These are phyloP conservation scores for Dendrobium officinale DNA, from an alignment of 106 monocot genomes.

Conservation along the genomic window DNA sequence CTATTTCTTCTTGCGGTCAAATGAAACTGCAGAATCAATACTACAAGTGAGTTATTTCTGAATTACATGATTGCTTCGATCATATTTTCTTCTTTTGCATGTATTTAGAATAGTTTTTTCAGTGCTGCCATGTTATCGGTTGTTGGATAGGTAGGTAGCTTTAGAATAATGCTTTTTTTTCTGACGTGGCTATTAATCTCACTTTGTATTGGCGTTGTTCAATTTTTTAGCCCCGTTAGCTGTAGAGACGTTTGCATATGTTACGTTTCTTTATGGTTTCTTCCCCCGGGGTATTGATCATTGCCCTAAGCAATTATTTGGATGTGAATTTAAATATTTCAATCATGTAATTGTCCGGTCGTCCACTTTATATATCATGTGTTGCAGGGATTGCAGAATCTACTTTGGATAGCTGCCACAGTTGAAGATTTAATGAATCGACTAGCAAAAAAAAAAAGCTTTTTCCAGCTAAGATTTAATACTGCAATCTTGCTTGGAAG, in stretches of 20 bases:
- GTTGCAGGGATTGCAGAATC: neutral
- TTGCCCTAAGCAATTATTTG: neutral
- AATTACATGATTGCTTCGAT: neutral
- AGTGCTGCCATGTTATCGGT: neutral
- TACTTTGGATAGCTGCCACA: neutral
- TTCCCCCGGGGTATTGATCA: neutral
- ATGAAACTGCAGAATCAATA: conserved; percentile 67
- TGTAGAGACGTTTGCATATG: neutral
- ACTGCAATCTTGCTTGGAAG: no score
- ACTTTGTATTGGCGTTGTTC: neutral
- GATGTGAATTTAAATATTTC: neutral
- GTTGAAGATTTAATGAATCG: neutral
- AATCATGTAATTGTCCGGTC: neutral
- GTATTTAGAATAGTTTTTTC: neutral
- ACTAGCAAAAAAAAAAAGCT: neutral
- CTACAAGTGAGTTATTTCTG: conserved; percentile 45
- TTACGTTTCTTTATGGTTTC: neutral
- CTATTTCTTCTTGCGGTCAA: conserved; percentile 91
- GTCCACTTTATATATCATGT: neutral
- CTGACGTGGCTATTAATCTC: neutral
- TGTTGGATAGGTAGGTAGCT: neutral
- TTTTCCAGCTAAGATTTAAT: no score
- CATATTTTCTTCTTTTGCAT: neutral
- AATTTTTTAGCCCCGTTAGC: neutral
- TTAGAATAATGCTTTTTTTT: neutral